Base-by-base conservation (phyloP, 176 grass and related monocot species). In the Neostapfia colusana region DNA sequence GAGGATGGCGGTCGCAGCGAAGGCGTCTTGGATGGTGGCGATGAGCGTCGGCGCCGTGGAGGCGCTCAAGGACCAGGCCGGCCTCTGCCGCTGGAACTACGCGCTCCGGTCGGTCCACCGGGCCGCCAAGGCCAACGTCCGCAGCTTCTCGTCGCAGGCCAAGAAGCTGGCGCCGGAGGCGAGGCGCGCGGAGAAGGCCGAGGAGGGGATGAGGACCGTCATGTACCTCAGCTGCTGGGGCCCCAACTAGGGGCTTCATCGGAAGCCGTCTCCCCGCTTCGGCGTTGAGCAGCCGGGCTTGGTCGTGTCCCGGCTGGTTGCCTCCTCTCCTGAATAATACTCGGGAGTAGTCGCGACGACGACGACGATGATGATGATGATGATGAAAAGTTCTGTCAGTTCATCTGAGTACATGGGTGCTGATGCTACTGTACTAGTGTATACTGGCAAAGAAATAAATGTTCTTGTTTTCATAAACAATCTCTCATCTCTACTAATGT, bases 61-160 rank as follows among this genome's bases (percentile, higher is more conserved):
- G 59, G 92, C 85, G 7, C 79, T 93, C 66, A 95, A 95, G 79
- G 88, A 94, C 56, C 93, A 97, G 46, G 82, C 25, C 0, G 89
- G 93, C 0, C 90, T 90, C 28, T 92, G 89, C 64, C 69, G 93
- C 11, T 96, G 89, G 93, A 96, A 92, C 84, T 92, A 96, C 40
- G 82, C 82, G 0, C 26, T 92, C 34, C 48, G 82, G 2, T 87
- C 87, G 10, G 4, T 90, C 66, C 81, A 92, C 62, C 84, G 72
- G 8, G 15, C 12, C 0, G 86, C 84, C 26, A 89, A 80, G 80
- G 65, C 79, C 80, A 82, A 50, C 60, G 7, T 54, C 0, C 54
- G 31, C 13, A 41, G 50, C 49, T 73, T 56, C 46, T 69, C 77
- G 4, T 73, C 77, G 6, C 86, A 74, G 51, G 68, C 77, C 36